Conservation (phyloP, 202 grass and related monocot genomes). For the Schoenoplectus triqueter region DNA sequence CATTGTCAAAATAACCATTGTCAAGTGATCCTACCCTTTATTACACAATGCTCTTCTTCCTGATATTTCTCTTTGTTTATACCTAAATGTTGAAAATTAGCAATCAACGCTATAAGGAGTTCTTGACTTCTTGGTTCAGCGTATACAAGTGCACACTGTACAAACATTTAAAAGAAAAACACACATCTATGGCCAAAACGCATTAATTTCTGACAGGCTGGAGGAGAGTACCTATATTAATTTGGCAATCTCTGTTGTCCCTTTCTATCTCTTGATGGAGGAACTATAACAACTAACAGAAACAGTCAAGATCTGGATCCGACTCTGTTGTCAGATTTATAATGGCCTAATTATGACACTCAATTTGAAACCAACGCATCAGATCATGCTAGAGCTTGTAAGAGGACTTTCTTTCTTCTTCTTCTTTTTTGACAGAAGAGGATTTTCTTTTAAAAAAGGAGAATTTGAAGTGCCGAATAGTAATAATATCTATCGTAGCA, state of each 20-base stretch:
- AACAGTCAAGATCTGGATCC: slow-evolving; percentile 25
- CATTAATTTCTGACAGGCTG: slow-evolving; percentile 33
- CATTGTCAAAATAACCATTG: too few species aligned
- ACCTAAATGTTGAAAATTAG: not conserved
- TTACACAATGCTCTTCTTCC: not conserved
- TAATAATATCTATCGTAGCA: too few species aligned
- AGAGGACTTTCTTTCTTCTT: not conserved
- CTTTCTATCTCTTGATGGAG: not conserved
- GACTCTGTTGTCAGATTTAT: not conserved
- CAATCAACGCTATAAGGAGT: not conserved
- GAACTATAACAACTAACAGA: slow-evolving; percentile 29
- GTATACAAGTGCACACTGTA: not conserved
- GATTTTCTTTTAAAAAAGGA: too few species aligned
- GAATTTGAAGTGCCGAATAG: too few species aligned
- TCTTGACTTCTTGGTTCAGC: too few species aligned
- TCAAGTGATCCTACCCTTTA: too few species aligned
- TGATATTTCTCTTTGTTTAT: not conserved
- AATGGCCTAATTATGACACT: not conserved
- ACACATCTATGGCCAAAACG: not conserved
- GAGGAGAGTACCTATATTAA: not conserved
- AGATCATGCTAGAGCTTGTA: not conserved
- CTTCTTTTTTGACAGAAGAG: not conserved
- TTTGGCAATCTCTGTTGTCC: slow-evolving; percentile 18
- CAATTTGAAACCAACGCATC: not conserved
- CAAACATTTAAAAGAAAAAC: not conserved